These are phyloP conservation scores for Monocercomonoides exilis DNA, from an alignment of 78 protist genomes.

Conservation along the genomic window DNA sequence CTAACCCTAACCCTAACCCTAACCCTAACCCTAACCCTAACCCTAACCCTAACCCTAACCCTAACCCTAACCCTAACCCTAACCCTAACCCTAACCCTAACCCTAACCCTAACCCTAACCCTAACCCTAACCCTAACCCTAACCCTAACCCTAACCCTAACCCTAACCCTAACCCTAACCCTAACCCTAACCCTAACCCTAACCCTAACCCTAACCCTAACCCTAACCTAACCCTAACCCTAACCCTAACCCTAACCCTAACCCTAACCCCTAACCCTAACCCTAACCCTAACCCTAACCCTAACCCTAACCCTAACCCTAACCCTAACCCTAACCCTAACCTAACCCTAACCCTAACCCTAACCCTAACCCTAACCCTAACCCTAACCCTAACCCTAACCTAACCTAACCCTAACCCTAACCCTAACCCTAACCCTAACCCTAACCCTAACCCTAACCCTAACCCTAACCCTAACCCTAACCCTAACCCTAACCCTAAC, in stretches of 20 bases:
- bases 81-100: background rate
- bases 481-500: constrained; percentile 6
- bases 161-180: background rate
- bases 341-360: constrained; percentile 6
- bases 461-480: constrained; percentile 5
- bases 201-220: constrained; percentile 6
- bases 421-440: constrained; percentile 6
- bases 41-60: constrained; percentile 7
- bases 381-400: constrained; percentile 6
- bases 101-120: background rate
- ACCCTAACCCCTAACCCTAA: constrained; percentile 1
- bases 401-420: too few species aligned
- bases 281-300: constrained; percentile 7
- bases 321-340: constrained; percentile 6
- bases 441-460: constrained; percentile 7
- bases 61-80: background rate
- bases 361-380: constrained; percentile 5
- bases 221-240: too few species aligned
- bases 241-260: too few species aligned
- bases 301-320: constrained; percentile 6
- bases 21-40: constrained; percentile 5
- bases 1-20: constrained; percentile 6
- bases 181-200: constrained; percentile 6
- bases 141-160: background rate
- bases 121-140: background rate